Conservation (phyloP, 495 filamentous ascomycete genomes). For the Aspergillus conjunctus region DNA sequence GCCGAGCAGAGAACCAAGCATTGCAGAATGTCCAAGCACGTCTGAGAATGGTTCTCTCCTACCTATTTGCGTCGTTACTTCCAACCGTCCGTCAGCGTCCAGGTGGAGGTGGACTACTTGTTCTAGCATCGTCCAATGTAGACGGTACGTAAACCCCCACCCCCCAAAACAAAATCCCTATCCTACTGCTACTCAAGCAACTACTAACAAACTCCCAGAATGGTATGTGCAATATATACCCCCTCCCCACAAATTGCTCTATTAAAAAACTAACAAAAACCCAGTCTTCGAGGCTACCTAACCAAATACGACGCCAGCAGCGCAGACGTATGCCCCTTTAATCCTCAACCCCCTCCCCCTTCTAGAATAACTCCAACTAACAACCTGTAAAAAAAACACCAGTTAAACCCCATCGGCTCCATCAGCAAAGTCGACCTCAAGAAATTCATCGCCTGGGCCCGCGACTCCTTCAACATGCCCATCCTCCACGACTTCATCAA, state of each 20-base stretch:
- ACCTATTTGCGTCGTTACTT: conserved; percentile 70
- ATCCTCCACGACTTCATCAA: conserved; percentile 72
- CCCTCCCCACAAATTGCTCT: neutral
- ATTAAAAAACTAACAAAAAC: conserved; percentile 10
- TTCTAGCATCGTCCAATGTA: conserved; percentile 64
- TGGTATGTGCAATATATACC: conserved; percentile 29
- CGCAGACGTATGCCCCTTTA: conserved; percentile 49
- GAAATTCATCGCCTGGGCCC: conserved; percentile 71
- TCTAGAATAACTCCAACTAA: neutral
- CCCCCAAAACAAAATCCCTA: neutral
- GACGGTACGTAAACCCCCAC: conserved; percentile 36
- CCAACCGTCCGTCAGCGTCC: conserved; percentile 56
- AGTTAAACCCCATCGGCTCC: conserved; percentile 69
- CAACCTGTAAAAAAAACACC: conserved; percentile 13
- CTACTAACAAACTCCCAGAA: conserved; percentile 31
- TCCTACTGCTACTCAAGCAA: neutral
- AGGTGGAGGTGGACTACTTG: conserved; percentile 61
- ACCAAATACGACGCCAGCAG: conserved; percentile 69
- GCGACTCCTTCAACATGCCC: conserved; percentile 64
- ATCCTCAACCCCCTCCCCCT: neutral
- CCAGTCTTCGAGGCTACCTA: conserved; percentile 65
- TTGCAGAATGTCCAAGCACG: conserved; percentile 85
- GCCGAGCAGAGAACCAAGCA: conserved; percentile 61
- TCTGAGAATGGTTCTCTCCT: conserved; percentile 76
- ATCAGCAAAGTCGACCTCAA: conserved; percentile 77